phyloP scores from a whole-genome alignment of 108 stramenopile genomes.

The Discostella stelligeroides region DNA sequence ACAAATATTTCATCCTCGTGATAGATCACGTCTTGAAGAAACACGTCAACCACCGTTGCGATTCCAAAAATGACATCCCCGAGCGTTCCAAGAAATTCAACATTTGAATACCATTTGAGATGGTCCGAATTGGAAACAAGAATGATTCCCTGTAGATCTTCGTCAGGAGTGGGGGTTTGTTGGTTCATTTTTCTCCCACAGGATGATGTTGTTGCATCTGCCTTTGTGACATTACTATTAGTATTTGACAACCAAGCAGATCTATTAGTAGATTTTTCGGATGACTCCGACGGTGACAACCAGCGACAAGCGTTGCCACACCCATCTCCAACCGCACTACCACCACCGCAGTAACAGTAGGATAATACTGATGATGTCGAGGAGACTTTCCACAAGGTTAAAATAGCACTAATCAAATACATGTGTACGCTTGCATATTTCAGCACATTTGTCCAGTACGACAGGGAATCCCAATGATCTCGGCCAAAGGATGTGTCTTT shows the following conservation, averaged over 20 bases:
- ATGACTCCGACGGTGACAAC: neutral
- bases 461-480: too few relatives aligned
- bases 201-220: neutral
- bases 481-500: too few relatives aligned
- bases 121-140: neutral
- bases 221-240: too few relatives aligned
- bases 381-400: neutral
- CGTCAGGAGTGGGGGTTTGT: too few relatives aligned
- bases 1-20: neutral
- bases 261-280: too few relatives aligned
- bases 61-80: slow-evolving; percentile 1
- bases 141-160: too few relatives aligned
- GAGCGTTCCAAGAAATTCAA: neutral
- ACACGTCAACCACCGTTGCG: neutral
- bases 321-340: too few relatives aligned
- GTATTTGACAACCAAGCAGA: too few relatives aligned
- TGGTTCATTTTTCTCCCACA: neutral
- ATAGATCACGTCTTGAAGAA: neutral
- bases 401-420: neutral
- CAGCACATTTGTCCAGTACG: neutral
- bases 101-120: neutral
- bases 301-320: too few relatives aligned
- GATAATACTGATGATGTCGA: too few relatives aligned
- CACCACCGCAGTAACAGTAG: too few relatives aligned
- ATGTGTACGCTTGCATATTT: slow-evolving; percentile 1